These are phyloP conservation scores for Malbranchea zuffiana DNA, from an alignment of 2,329 filamentous ascomycete genomes.

Conservation along the genomic window DNA sequence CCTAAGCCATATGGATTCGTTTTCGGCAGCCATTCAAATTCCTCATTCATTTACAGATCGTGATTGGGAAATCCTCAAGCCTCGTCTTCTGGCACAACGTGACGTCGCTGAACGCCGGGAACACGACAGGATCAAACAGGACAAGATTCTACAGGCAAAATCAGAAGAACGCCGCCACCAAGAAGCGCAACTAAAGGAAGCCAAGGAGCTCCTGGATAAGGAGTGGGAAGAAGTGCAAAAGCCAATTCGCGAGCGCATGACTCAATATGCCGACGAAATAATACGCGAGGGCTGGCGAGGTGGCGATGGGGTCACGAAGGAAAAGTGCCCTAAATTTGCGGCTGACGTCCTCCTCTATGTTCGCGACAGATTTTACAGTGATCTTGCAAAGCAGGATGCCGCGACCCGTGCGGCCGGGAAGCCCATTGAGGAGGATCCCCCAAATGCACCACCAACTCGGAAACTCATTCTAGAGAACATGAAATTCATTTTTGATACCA, in stretches of 20 bases:
- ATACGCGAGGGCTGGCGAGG: constrained; percentile 55
- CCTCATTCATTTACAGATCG: constrained; percentile 55
- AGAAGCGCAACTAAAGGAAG: constrained; percentile 41
- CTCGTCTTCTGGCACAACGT: constrained; percentile 55
- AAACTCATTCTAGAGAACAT: constrained; percentile 70
- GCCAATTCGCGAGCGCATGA: constrained; percentile 54
- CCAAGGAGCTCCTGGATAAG: constrained; percentile 51
- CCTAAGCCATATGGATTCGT: constrained; percentile 60
- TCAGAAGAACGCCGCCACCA: constrained; percentile 38
- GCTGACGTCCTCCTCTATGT: constrained; percentile 59
- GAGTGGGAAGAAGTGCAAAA: constrained; percentile 62
- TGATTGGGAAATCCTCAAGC: constrained; percentile 59
- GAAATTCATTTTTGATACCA: constrained; percentile 74
- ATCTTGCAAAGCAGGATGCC: constrained; percentile 45
- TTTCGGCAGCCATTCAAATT: constrained; percentile 62
- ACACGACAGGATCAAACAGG: constrained; percentile 40
- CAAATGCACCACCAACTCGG: constrained; percentile 46
- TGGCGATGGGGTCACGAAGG: constrained; percentile 52
- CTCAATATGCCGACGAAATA: constrained; percentile 57
- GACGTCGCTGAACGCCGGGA: constrained; percentile 51
- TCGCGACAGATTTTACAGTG: constrained; percentile 54
- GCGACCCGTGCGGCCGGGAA: constrained; percentile 39
- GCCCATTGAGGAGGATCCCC: constrained; percentile 38
- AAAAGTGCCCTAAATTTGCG: constrained; percentile 58
- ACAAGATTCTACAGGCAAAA: constrained; percentile 36